A percentile compares a stretch with the other conserved stretches of the same genome.
phyloP scores from a whole-genome alignment of 345 rosid species.

The Gossypium raimondii region DNA sequence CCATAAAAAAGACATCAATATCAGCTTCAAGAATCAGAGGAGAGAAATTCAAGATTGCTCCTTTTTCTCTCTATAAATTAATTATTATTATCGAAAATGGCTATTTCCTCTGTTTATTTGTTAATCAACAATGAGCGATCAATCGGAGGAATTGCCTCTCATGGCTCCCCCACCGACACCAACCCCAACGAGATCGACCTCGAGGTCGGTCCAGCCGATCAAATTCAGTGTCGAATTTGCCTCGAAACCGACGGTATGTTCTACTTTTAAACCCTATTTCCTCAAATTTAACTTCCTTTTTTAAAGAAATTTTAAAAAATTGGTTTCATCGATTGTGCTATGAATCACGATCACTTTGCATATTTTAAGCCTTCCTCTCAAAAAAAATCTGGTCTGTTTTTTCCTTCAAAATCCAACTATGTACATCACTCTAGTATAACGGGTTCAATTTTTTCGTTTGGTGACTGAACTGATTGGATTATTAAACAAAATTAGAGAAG shows the following conservation, averaged over 20 bases:
- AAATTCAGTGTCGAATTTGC: conserved; percentile 98
- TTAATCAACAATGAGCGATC: conserved; percentile 51
- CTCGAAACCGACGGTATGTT: conserved; percentile 88
- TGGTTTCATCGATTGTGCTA: no score
- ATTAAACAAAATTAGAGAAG: not conserved
- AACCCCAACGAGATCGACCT: conserved; percentile 90
- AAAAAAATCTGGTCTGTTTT: no score
- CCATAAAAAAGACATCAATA: not conserved
- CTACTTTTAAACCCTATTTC: not conserved
- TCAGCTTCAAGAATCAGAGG: not conserved
- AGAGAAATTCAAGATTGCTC: not conserved
- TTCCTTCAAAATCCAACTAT: no score
- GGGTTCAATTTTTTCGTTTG: not conserved
- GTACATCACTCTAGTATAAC: no score
- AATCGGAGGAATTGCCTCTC: conserved; percentile 64
- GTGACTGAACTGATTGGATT: not conserved
- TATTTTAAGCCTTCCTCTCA: no score
- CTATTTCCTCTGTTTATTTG: not conserved
- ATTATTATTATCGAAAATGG: no score
- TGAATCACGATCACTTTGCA: no score
- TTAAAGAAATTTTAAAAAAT: not conserved
- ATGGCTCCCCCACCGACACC: conserved; percentile 62
- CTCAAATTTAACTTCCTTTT: no score
- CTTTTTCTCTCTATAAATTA: not conserved
- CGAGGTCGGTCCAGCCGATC: conserved; percentile 93